These are phyloP conservation scores for Colletotrichum cuscutae DNA, from an alignment of 2,329 filamentous ascomycete genomes.

Conservation along the genomic window DNA sequence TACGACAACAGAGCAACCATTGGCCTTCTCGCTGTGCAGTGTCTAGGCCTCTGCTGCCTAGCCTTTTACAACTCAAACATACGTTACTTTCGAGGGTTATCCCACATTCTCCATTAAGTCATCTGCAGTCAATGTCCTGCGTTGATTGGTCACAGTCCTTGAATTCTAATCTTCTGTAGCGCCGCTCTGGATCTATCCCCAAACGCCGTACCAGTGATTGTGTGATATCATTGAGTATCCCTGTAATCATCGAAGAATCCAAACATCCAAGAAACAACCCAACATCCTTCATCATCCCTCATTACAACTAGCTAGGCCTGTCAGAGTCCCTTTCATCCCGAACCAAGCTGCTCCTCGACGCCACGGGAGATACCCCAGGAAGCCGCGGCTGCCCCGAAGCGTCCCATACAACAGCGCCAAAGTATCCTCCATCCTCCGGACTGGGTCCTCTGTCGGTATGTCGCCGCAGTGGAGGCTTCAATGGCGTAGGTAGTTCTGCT, in stretches of 20 bases:
- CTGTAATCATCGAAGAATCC: no score
- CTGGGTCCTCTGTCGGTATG: not conserved
- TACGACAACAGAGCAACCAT: no score
- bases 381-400: not conserved
- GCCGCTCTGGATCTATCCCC: no score
- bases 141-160: no score
- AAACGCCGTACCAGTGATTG: no score
- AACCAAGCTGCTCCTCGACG: not conserved
- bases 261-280: not conserved
- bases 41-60: no score
- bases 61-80: no score
- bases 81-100: no score
- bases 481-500: slow-evolving; percentile 5
- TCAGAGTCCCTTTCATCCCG: not conserved
- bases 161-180: no score
- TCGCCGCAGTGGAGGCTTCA: slow-evolving; percentile 16
- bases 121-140: no score
- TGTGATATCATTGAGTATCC: not conserved
- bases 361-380: not conserved
- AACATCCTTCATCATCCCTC: not conserved
- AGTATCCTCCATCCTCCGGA: not conserved
- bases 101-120: no score
- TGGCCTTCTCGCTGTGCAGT: no score
- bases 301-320: not conserved
- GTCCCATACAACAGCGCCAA: slow-evolving; percentile 4